These are phyloP conservation scores for Phanerochaete sordida DNA, from an alignment of 768 basidiomycete species.

Conservation along the genomic window DNA sequence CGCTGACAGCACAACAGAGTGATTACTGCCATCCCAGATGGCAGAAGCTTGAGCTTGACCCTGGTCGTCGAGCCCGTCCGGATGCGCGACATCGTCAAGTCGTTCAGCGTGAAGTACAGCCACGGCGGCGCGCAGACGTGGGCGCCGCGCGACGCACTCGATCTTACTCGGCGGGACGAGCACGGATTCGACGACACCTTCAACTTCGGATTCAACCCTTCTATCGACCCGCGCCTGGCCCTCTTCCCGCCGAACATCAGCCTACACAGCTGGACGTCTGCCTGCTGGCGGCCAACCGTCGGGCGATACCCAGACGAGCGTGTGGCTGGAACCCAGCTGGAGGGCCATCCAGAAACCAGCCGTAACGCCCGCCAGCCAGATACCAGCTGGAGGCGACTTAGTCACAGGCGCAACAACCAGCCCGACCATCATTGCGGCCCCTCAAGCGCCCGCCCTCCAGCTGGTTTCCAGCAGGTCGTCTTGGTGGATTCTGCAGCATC, in stretches of 20 bases:
- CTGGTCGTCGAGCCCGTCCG: not conserved
- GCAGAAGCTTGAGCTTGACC: not conserved
- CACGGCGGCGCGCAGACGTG: not conserved
- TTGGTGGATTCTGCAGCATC: too few relatives aligned
- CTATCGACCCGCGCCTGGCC: not conserved
- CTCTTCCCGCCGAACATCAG: slow-evolving; percentile 5
- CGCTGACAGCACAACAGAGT: not conserved
- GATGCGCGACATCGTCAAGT: not conserved
- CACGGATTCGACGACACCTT: not conserved
- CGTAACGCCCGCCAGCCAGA: too few relatives aligned
- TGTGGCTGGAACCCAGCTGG: too few relatives aligned
- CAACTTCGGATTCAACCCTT: not conserved
- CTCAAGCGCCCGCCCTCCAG: too few relatives aligned
- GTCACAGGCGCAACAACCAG: too few relatives aligned
- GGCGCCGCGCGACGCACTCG: not conserved
- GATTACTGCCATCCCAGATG: not conserved
- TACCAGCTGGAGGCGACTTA: too few relatives aligned
- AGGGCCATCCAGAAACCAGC: too few relatives aligned
- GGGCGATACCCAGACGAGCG: too few relatives aligned
- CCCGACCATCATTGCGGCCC: too few relatives aligned
- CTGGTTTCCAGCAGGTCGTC: too few relatives aligned
- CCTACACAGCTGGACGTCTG: too few relatives aligned
- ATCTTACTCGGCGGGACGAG: not conserved
- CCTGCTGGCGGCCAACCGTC: too few relatives aligned
- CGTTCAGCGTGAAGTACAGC: slow-evolving; percentile 5